Conservation (phyloP, 2,329 filamentous ascomycete species). For the Fusarium verticillioides region DNA sequence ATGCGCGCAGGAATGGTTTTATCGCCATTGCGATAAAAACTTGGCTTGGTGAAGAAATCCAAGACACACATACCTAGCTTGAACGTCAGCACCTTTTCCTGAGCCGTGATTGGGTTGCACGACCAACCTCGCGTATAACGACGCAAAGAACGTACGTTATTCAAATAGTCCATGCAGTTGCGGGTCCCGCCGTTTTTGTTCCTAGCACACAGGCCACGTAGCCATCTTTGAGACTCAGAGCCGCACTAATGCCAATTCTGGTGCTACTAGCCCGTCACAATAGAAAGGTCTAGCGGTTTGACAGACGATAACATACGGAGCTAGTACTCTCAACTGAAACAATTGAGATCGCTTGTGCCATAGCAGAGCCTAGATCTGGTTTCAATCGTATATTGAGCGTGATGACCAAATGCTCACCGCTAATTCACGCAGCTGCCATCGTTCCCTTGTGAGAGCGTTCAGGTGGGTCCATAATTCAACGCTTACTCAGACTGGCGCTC, state of each 20-base stretch:
- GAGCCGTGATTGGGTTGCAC: not conserved
- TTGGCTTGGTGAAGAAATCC: not conserved
- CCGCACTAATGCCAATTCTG: not conserved
- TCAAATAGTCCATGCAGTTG: not conserved
- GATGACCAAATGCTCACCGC: not conserved
- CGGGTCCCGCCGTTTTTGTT: not conserved
- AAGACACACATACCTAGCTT: not conserved
- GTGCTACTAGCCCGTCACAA: not conserved
- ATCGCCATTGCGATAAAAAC: not conserved
- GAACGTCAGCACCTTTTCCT: not conserved
- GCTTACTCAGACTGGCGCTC: not conserved
- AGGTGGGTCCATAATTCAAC: not conserved
- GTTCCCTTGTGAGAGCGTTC: not conserved
- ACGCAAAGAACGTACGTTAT: not conserved
- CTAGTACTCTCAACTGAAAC: not conserved
- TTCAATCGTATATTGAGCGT: not conserved
- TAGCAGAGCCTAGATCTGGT: not conserved
- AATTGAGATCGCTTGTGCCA: not conserved
- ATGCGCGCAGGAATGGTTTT: not conserved
- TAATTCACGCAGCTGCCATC: not conserved
- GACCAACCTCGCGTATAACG: not conserved
- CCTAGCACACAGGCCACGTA: not conserved
- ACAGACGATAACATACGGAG: rapidly evolving
- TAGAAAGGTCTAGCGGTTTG: not conserved
- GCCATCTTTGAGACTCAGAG: rapidly evolving